Base-by-base conservation (phyloP, 2,329 filamentous ascomycete species). In the Calonectria fujianensis region DNA sequence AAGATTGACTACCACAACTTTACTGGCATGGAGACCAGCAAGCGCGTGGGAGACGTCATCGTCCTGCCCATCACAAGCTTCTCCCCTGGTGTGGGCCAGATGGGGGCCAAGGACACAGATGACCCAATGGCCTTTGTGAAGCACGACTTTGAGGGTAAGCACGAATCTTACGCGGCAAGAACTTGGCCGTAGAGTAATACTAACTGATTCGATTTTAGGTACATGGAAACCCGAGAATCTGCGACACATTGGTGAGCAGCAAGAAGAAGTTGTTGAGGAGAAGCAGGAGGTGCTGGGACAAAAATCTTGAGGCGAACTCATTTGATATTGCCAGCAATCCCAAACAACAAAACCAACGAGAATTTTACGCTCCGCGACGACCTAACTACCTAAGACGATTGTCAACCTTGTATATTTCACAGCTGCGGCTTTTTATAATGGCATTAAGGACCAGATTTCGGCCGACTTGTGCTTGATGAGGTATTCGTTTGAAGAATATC, bases 91-190 rank as follows among this genome's bases (percentile, higher is more conserved):
- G 95, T 98, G 57, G 91, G 93, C 80, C 96, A 98, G 84, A 98
- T 98, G 96, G 95, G 94, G 16, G 94, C 97, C 59, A 93, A 93
- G 81, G 96, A 97, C 76, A 90, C 93, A 52, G 95, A 98, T 79
- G 94, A 98, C 83, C 95, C 96, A 1, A 96, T 98, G 95, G 97
- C 97, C 2, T 98, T 98, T 88, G 97, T 99, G 75, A 96, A 97
- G 87, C 97, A 99, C 86, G 93, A 96, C 70, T 99, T 99, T 84
- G 95, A 98, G 88, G 97, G 96, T 97, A 87, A 79, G 90, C 24
- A 29, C 24, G 18, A 41, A 2, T 18, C 31, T 4, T 16, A 52
- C 37, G 13, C 13, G 14, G 6, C 2, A 20, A 37, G 27, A 27
- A 54, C 39, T 2, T 2, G 50, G 2, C 10, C n/a, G 11, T 48